Conservation (phyloP, 2,329 filamentous ascomycete species). For the Venturia carpophila region DNA sequence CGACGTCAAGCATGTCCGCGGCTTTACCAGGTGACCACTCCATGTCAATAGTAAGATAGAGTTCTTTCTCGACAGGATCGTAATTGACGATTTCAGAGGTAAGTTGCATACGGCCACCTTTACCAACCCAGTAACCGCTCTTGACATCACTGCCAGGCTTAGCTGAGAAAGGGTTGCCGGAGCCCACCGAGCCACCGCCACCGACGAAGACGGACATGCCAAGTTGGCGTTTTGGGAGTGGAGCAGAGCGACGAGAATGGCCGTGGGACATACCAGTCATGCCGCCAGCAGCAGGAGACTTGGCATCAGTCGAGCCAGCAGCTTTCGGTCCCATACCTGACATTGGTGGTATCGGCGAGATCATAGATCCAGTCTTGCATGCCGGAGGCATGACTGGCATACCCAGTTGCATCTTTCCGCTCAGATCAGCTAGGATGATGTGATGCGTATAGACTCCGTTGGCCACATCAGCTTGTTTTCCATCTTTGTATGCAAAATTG, state of each 20-base stretch:
- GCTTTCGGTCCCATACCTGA: neutral
- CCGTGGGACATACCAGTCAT: neutral
- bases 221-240: neutral
- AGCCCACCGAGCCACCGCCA: neutral
- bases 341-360: neutral
- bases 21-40: slow-evolving; percentile 3
- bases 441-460: slow-evolving; percentile 12
- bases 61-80: neutral
- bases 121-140: slow-evolving; percentile 6
- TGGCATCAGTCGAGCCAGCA: neutral
- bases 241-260: neutral
- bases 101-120: neutral
- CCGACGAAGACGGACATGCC: neutral
- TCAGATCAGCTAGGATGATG: neutral
- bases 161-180: neutral
- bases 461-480: neutral
- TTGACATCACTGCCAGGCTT: slow-evolving; percentile 1
- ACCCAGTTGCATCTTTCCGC: neutral
- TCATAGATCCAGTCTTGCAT: neutral
- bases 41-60: neutral
- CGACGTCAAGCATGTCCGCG: neutral
- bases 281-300: neutral
- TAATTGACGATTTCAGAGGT: slow-evolving; percentile 11
- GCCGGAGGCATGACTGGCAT: neutral
- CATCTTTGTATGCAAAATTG: slow-evolving; percentile 12